These are phyloP conservation scores for Penicillium brasilianum DNA, from an alignment of 2,329 filamentous ascomycete genomes.

Conservation along the genomic window DNA sequence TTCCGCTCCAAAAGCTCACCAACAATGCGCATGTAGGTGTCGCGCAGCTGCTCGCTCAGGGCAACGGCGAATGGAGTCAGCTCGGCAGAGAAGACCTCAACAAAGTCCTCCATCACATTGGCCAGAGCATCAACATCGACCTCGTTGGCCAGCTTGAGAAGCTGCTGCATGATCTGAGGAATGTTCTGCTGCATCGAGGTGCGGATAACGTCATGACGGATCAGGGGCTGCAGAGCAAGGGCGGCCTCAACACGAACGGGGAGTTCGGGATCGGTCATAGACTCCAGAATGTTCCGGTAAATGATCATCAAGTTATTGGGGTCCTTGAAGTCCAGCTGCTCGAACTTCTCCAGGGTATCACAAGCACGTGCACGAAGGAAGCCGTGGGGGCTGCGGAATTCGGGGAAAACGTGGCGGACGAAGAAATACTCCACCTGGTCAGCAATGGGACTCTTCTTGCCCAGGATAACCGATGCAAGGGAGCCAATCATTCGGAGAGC, in stretches of 20 bases:
- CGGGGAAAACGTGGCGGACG: conserved; percentile 96
- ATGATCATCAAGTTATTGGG: conserved; percentile 93
- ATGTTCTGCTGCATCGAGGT: conserved; percentile 97
- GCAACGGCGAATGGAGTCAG: conserved; percentile 96
- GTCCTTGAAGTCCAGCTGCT: conserved; percentile 96
- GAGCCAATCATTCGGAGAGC: conserved; percentile 97
- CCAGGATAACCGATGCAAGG: conserved; percentile 87
- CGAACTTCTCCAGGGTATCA: conserved; percentile 97
- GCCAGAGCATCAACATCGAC: conserved; percentile 96
- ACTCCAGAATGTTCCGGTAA: conserved; percentile 95
- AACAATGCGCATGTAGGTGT: conserved; percentile 94
- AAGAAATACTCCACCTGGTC: conserved; percentile 99
- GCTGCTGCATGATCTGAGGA: conserved; percentile 98
- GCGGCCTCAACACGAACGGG: conserved; percentile 94
- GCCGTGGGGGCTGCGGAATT: conserved; percentile 90
- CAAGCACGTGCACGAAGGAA: conserved; percentile 94
- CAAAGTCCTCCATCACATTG: conserved; percentile 99
- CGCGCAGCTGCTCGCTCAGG: conserved; percentile 90
- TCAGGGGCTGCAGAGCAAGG: conserved; percentile 90
- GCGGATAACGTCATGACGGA: conserved; percentile 91
- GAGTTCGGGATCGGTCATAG: conserved; percentile 91
- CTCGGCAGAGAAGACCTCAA: conserved; percentile 97
- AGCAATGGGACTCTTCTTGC: conserved; percentile 97
- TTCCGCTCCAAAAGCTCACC: conserved; percentile 89
- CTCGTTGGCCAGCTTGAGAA: conserved; percentile 95